Conservation (phyloP, 306 rosid genomes). For the Cyclanthera cordifolia region DNA sequence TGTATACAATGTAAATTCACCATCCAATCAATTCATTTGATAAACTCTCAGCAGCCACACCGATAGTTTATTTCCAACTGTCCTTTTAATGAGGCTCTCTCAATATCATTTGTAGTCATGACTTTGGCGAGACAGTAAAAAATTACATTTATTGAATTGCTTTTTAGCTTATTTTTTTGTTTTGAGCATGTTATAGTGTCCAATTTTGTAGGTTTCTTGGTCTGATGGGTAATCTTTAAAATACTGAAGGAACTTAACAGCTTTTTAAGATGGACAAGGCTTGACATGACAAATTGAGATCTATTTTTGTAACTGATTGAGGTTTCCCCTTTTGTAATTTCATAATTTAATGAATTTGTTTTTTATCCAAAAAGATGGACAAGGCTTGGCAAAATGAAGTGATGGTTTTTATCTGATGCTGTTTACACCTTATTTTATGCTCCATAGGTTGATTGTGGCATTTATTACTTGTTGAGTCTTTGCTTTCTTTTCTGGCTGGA, state of each 20-base stretch:
- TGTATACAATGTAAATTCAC: background rate
- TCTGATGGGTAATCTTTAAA: background rate
- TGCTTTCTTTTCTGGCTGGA: slow-evolving; percentile 8
- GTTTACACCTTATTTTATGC: background rate
- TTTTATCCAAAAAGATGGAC: too few relatives aligned
- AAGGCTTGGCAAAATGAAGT: background rate
- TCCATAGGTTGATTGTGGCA: background rate
- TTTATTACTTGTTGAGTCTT: background rate
- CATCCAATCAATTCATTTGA: background rate
- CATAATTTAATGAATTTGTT: too few relatives aligned
- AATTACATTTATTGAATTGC: background rate
- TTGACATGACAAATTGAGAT: too few relatives aligned
- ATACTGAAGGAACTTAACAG: background rate
- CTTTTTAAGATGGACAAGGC: background rate
- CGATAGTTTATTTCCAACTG: background rate
- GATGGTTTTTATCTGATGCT: background rate
- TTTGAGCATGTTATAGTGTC: background rate
- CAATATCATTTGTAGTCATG: background rate
- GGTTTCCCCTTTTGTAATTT: too few relatives aligned
- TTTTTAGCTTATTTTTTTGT: background rate
- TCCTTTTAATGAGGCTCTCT: background rate
- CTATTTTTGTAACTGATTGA: too few relatives aligned
- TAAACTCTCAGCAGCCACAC: background rate
- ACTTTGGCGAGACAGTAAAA: background rate
- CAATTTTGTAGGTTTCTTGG: background rate